Conservation (phyloP, 1,284 basidiomycete genomes). For the Leccinum subrobustum region DNA sequence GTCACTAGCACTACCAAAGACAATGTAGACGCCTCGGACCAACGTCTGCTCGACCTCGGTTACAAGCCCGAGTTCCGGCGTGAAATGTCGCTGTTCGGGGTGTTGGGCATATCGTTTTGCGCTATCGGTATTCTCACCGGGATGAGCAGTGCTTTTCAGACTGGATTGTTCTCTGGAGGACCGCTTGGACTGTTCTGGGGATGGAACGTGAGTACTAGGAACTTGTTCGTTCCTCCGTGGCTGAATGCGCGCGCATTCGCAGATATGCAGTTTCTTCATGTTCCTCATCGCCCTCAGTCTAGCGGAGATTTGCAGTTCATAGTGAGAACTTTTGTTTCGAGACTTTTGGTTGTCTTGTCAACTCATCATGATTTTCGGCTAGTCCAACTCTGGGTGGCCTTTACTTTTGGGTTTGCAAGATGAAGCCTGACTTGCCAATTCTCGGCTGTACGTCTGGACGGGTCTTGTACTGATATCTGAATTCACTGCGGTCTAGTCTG, state of each 20-base stretch:
- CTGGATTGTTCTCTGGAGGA: constrained; percentile 57
- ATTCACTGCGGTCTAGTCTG: constrained; percentile 36
- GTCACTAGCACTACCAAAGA: background rate
- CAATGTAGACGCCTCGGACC: constrained; percentile 32
- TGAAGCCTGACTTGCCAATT: constrained; percentile 55
- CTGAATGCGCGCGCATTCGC: background rate
- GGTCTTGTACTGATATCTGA: background rate
- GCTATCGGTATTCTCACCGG: constrained; percentile 60
- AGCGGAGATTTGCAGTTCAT: constrained; percentile 61
- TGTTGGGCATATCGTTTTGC: constrained; percentile 62
- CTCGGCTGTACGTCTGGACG: constrained; percentile 48
- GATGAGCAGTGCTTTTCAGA: constrained; percentile 59
- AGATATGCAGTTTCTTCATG: constrained; percentile 64
- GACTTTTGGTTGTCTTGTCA: background rate
- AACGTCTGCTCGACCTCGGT: constrained; percentile 51
- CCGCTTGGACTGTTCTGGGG: constrained; percentile 62
- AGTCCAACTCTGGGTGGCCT: constrained; percentile 58
- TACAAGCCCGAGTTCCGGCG: constrained; percentile 54
- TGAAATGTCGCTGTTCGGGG: constrained; percentile 60
- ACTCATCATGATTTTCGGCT: constrained; percentile 1
- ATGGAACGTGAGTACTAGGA: constrained; percentile 52
- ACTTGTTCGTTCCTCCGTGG: background rate
- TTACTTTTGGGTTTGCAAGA: constrained; percentile 65
- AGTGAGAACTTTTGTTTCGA: constrained; percentile 35
- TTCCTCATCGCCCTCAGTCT: constrained; percentile 55